Evolutionary conservation across 208 protist genomes (phyloP), one percentile per base, ranked within the genome.

Genomic region (Acanthamoeba castellanii): DNA sequence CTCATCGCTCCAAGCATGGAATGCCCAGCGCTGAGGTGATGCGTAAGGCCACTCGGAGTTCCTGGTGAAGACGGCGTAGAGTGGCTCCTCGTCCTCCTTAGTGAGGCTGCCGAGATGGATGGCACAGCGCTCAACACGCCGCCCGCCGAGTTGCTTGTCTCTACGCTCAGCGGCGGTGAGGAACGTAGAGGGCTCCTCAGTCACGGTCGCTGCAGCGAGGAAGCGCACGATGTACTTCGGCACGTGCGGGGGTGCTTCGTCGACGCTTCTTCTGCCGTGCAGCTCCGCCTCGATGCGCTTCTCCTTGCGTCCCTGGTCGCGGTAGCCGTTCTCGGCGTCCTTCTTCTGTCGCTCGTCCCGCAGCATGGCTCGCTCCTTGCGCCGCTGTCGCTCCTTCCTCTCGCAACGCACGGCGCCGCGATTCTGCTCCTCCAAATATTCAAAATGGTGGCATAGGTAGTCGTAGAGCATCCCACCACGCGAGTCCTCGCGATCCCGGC

Each of bases 401-500:
- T 59, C 81, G 42, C 30, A n/a, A 64, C 50, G 81, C 47, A 88
- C 50, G 81, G 34, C 34, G 9, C 81, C 3, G 25, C 50, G 50
- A 45, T 92, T 25, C 34, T 76, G 64, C 45, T 76, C 59, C n/a
- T 92, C 87, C 87, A 92, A 92, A 76, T 92, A 92, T 57, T 92
- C 87, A 76, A 92, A 92, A 76, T 92, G 87, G 59, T 92, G 87
- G 61, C 66, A 61, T 8, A 92, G 87, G 87, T 92, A 92, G 42
- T 92, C 81, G 52, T 64, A 64, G 81, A 88, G 81, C 59, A 66
- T 66, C 59, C 59, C 59, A 66, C 59, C 66, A 6, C 30, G 30
- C 30, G 66, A 32, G 66, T 20, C 66, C 9, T 11, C 34, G 14
- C 72, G 72, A 27, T 22, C 25, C 22, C 25, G 72, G 42, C 20